Evolutionary conservation across 352 stramenopile genomes (phyloP).

Genomic region (Pythium scleroteichum): DNA sequence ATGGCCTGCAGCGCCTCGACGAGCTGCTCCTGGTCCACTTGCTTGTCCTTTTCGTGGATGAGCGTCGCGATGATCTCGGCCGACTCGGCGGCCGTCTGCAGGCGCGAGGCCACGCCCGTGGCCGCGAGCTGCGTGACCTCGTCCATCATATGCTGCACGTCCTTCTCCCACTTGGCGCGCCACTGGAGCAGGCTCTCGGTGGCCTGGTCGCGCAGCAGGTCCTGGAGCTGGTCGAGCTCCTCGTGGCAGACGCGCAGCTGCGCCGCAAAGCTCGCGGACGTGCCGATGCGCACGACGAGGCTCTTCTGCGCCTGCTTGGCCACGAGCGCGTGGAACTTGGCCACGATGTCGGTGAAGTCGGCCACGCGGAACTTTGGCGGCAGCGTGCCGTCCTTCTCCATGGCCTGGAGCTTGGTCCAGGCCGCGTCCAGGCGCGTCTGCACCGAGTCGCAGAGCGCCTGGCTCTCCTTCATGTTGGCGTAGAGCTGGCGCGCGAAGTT

Average conservation of each 20-base stretch:
- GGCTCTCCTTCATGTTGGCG: slow-evolving; percentile 18
- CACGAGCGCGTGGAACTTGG: slow-evolving; percentile 24
- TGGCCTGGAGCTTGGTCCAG: slow-evolving; percentile 14
- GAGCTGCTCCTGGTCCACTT: slow-evolving; percentile 13
- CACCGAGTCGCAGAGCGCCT: slow-evolving; percentile 18
- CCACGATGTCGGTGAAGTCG: slow-evolving; percentile 27
- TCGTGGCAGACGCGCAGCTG: slow-evolving; percentile 22
- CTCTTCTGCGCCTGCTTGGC: slow-evolving; percentile 25
- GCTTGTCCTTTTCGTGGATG: slow-evolving; percentile 17
- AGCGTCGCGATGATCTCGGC: slow-evolving; percentile 23
- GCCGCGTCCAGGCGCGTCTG: slow-evolving; percentile 19
- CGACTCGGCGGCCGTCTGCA: slow-evolving; percentile 3
- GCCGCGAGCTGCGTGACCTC: slow-evolving; percentile 12
- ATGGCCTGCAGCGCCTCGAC: slow-evolving; percentile 19
- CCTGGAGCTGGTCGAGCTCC: slow-evolving; percentile 22
- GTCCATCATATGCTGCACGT: slow-evolving; percentile 16
- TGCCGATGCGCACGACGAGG: slow-evolving; percentile 22
- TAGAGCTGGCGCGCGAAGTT: slow-evolving; percentile 15
- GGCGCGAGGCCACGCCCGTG: slow-evolving; percentile 11
- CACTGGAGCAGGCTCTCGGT: slow-evolving; percentile 11
- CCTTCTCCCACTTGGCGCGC: slow-evolving; percentile 16
- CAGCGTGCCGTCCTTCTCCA: slow-evolving; percentile 14
- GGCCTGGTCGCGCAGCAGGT: slow-evolving; percentile 16
- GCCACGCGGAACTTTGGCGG: slow-evolving; percentile 14
- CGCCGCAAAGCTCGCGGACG: slow-evolving; percentile 13